Conservation (phyloP, 768 basidiomycete species). For the Boletus barrowsii region DNA sequence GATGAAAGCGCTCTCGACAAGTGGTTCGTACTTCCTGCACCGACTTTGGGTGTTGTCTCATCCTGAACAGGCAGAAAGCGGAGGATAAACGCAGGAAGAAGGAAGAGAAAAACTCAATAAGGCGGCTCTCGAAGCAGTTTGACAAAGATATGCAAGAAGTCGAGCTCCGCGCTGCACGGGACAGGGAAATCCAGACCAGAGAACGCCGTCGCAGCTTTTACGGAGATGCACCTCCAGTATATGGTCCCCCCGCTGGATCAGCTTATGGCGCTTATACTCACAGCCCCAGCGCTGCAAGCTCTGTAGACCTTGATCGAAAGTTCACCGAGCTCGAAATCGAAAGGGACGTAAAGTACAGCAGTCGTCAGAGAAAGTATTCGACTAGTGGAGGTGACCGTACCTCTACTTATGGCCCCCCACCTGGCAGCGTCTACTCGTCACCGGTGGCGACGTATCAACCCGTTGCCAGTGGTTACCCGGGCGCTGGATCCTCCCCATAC, state of each 20-base stretch:
- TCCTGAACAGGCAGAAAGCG: constrained; percentile 41
- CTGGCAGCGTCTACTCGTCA: constrained; percentile 20
- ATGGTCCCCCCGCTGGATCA: constrained; percentile 18
- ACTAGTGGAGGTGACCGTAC: constrained; percentile 36
- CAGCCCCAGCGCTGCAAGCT: constrained; percentile 20
- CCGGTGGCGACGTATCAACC: constrained; percentile 28
- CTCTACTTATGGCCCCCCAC: constrained; percentile 17
- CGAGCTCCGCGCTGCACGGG: constrained; percentile 56
- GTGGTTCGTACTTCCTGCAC: constrained; percentile 37
- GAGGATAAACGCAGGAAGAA: constrained; percentile 53
- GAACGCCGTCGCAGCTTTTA: constrained; percentile 59
- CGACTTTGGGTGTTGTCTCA: constrained; percentile 10
- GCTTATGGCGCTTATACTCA: constrained; percentile 25
- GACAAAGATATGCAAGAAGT: constrained; percentile 48
- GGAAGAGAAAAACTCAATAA: constrained; percentile 44
- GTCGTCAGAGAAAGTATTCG: constrained; percentile 47
- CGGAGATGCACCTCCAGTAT: constrained; percentile 33
- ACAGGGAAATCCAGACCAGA: constrained; percentile 46
- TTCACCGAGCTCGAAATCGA: constrained; percentile 34
- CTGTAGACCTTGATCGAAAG: constrained; percentile 38
- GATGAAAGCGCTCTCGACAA: constrained; percentile 43
- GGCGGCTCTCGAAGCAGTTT: constrained; percentile 36
- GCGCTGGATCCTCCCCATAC: constrained; percentile 25
- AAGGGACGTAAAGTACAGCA: constrained; percentile 27
- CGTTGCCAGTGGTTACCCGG: constrained; percentile 27